phyloP scores from a whole-genome alignment of 305 asterid species.

The Solanum hybrid region DNA sequence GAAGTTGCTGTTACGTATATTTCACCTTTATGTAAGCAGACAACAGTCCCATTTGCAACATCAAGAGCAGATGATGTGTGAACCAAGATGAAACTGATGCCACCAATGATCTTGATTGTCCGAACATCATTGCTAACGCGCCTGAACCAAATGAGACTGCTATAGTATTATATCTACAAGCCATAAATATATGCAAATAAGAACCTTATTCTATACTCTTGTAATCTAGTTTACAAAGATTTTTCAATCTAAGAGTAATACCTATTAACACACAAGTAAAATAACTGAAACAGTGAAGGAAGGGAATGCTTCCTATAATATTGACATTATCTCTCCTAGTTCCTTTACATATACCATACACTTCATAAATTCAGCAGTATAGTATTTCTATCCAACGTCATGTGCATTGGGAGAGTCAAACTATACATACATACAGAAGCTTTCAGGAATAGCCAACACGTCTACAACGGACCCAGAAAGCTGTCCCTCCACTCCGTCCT shows the following conservation, averaged over 20 bases:
- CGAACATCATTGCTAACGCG: background rate
- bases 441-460: slow-evolving; percentile 14
- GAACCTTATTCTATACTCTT: background rate
- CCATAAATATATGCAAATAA: background rate
- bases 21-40: background rate
- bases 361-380: background rate
- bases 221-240: background rate
- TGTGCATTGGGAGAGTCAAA: background rate
- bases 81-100: background rate
- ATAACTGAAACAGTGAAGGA: background rate
- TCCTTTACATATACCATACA: background rate
- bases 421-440: background rate
- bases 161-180: background rate
- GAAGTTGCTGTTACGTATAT: background rate
- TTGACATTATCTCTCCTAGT: background rate
- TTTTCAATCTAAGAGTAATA: background rate
- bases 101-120: background rate
- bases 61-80: background rate
- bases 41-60: background rate
- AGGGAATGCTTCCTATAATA: background rate
- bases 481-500: slow-evolving; percentile 89
- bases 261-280: background rate
- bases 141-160: background rate
- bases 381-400: background rate
- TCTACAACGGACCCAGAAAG: slow-evolving; percentile 87